Evolutionary conservation across 2,329 filamentous ascomycete species (phyloP).

Genomic region (Ambrosiella beaveri): DNA sequence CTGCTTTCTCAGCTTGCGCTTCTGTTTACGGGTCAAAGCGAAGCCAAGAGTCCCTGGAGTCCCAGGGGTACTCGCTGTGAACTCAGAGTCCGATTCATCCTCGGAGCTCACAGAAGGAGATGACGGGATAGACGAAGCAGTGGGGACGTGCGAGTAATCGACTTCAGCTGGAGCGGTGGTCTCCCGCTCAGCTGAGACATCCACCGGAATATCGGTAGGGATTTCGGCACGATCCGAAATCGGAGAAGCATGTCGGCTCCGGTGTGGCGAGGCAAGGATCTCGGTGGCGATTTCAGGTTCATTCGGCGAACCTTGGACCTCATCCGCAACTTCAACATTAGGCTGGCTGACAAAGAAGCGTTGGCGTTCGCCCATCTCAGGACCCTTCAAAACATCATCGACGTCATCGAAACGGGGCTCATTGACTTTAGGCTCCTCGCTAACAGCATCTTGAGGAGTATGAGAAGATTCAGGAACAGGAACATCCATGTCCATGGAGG

Average conservation of each 20-base stretch:
- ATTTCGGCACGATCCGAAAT: too few relatives aligned
- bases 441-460: neutral
- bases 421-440: neutral
- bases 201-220: neutral
- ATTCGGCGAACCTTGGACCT: neutral
- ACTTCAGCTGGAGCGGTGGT: neutral
- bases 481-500: neutral
- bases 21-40: slow-evolving; percentile 14
- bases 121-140: neutral
- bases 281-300: neutral
- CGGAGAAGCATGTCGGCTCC: too few relatives aligned
- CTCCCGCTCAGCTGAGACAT: neutral
- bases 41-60: slow-evolving; percentile 4
- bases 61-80: neutral
- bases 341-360: neutral
- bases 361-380: neutral
- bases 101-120: neutral
- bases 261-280: too few relatives aligned
- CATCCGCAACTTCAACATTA: neutral
- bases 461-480: neutral
- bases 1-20: slow-evolving; percentile 17
- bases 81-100: neutral
- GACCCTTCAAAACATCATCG: neutral
- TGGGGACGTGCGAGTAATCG: neutral
- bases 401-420: neutral